Percentiles rank a stretch among this genome's conserved stretches.
Conservation (phyloP, 306 rosid species). For the Cicer pinnatifidum region DNA sequence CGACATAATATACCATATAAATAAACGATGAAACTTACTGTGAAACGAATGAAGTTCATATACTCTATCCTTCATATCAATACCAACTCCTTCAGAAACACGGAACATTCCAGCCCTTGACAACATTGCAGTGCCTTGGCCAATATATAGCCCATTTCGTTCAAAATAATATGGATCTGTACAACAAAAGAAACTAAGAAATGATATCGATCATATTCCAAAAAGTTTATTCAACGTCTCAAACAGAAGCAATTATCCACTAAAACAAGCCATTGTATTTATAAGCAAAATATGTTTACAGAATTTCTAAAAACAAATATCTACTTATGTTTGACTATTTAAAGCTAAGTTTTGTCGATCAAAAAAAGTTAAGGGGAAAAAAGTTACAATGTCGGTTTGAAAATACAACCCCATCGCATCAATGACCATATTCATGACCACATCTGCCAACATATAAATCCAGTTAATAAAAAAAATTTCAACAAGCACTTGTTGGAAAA, state of each 20-base stretch:
- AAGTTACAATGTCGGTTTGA: background rate
- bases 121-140: slow-evolving; percentile 82
- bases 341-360: background rate
- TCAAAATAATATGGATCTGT: slow-evolving; percentile 77
- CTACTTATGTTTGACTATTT: background rate
- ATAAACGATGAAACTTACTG: slow-evolving; percentile 60
- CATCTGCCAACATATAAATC: background rate
- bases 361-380: background rate
- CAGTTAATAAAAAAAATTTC: background rate
- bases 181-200: slow-evolving; percentile 40
- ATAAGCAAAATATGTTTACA: slow-evolving; percentile 14
- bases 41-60: slow-evolving; percentile 80
- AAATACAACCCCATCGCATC: slow-evolving; percentile 35
- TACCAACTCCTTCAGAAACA: slow-evolving; percentile 74
- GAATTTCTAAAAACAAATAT: slow-evolving; percentile 10
- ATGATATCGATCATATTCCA: slow-evolving; percentile 25
- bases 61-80: slow-evolving; percentile 82
- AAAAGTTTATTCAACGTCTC: slow-evolving; percentile 16
- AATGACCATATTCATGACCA: slow-evolving; percentile 9
- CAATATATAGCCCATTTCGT: slow-evolving; percentile 80
- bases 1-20: background rate
- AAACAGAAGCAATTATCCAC: slow-evolving; percentile 25
- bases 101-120: slow-evolving; percentile 92
- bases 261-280: background rate
- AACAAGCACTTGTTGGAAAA: background rate